phyloP scores from a whole-genome alignment of 345 rosid species.

The Dimocarpus longan region DNA sequence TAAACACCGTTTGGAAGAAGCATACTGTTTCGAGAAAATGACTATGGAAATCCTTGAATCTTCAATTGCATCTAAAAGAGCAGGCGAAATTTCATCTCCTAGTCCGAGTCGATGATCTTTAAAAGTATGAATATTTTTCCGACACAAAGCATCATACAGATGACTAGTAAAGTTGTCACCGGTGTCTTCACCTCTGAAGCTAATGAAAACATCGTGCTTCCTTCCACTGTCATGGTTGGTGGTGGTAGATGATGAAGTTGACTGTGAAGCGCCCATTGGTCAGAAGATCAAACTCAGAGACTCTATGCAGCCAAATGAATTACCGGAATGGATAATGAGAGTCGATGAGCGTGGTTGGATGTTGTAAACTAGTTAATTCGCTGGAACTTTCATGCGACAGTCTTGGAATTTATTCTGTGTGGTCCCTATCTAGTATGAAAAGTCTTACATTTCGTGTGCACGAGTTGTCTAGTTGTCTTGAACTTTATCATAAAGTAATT shows the following conservation, averaged over 20 bases:
- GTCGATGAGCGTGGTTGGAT: too few relatives aligned
- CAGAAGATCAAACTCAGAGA: not conserved
- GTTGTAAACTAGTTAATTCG: too few relatives aligned
- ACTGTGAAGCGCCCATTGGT: not conserved
- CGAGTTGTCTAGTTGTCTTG: too few relatives aligned
- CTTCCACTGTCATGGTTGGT: not conserved
- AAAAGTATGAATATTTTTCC: not conserved
- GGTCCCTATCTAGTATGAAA: too few relatives aligned
- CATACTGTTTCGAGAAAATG: not conserved
- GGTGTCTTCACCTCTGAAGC: not conserved
- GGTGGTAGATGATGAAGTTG: not conserved
- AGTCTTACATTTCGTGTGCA: too few relatives aligned
- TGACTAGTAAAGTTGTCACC: not conserved
- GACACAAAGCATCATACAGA: not conserved
- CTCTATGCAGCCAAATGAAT: not conserved
- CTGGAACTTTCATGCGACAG: too few relatives aligned
- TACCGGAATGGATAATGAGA: not conserved
- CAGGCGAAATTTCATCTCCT: not conserved
- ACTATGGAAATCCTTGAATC: not conserved
- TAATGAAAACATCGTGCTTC: not conserved
- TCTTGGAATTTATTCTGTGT: too few relatives aligned
- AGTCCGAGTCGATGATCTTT: not conserved
- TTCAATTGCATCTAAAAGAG: not conserved
- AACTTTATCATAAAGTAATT: too few relatives aligned
- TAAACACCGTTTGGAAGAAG: not conserved